Evolutionary conservation across 176 grass and related monocot species (phyloP), one percentile per base, ranked within the genome.

Genomic region (Eragrostis nindensis): DNA sequence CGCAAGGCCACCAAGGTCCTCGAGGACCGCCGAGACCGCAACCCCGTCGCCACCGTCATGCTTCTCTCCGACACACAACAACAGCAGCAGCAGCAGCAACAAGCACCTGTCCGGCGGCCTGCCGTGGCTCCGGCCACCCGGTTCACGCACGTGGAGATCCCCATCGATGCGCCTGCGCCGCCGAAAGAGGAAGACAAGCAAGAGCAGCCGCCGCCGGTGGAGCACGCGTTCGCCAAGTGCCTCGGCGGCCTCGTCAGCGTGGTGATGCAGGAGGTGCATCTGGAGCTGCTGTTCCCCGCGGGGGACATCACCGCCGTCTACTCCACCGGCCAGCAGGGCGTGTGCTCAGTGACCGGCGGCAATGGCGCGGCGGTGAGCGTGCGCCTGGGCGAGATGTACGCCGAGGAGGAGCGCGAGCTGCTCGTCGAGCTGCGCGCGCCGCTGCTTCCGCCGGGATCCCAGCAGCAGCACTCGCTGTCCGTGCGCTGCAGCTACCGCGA

Each of bases 1-100:
- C 83, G 87, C 71, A 99, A 99, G 86, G 96, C 96, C 62, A 93
- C 92, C 55, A 99, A 99, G 79, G 86, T 99, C 2, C 86, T 99
- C 10, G 92, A 99, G 73, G 96, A 99, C 68, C 91, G 96, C 13
- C 85, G 86, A 8, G 87, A 99, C 44, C 90, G 92, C 77, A 99
- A 99, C 76, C 93, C 87, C 0, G 90, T 99, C 5, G 96, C 96
- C 60, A 99, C 96, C 19, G 88, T 99, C 66, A 99, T 99, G 96
- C 96, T 99, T 49, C 41, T 99, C 5, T 93, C 96, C 6, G 92
- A 99, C 62, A 91, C 80, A 26, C 81, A 82, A 74, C 84, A 86
- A 44, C 87, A 89, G 42, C 71, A 82, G 48, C 71, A 66, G 24
- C 48, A 57, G 5, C 11, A 59, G 24, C 5, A 87, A 49, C 49